These are phyloP conservation scores for Sphenostylis stenocarpa DNA, from an alignment of 306 rosid genomes.

Conservation along the genomic window DNA sequence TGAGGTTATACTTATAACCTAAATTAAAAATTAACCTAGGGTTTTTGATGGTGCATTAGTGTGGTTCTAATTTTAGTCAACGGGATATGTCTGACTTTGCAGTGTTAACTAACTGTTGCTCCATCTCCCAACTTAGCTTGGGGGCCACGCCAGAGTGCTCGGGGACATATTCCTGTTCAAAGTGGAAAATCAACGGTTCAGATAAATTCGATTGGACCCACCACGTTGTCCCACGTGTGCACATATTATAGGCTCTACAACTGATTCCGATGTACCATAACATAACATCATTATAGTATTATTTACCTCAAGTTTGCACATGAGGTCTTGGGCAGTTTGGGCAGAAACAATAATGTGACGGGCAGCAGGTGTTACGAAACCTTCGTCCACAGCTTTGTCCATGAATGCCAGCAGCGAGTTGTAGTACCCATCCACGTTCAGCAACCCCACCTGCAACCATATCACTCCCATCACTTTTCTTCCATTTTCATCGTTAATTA, in stretches of 20 bases:
- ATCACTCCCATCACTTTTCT: neutral
- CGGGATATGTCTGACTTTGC: constrained; percentile 79
- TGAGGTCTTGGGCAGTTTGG: constrained; percentile 91
- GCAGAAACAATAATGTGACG: constrained; percentile 96
- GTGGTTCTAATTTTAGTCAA: constrained; percentile 39
- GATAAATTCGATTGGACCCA: constrained; percentile 11
- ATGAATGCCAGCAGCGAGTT: constrained; percentile 82
- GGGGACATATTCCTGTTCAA: constrained; percentile 70
- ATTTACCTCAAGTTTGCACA: constrained; percentile 87
- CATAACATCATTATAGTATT: neutral
- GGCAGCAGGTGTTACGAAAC: constrained; percentile 90
- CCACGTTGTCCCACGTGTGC: constrained; percentile 22
- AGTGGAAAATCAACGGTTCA: constrained; percentile 35
- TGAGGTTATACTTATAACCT: constrained; percentile 11
- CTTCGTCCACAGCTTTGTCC: constrained; percentile 97
- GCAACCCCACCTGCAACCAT: constrained; percentile 74
- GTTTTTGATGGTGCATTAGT: constrained; percentile 24
- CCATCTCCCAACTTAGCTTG: constrained; percentile 82
- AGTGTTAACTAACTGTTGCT: constrained; percentile 70
- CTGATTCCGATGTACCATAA: neutral
- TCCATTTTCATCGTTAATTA: neutral
- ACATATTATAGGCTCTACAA: neutral
- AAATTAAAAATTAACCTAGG: constrained; percentile 25
- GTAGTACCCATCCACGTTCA: constrained; percentile 96
- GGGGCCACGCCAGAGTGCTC: constrained; percentile 65